These are phyloP conservation scores for Cytospora schulzeri DNA, from an alignment of 2,329 filamentous ascomycete species.

Conservation along the genomic window DNA sequence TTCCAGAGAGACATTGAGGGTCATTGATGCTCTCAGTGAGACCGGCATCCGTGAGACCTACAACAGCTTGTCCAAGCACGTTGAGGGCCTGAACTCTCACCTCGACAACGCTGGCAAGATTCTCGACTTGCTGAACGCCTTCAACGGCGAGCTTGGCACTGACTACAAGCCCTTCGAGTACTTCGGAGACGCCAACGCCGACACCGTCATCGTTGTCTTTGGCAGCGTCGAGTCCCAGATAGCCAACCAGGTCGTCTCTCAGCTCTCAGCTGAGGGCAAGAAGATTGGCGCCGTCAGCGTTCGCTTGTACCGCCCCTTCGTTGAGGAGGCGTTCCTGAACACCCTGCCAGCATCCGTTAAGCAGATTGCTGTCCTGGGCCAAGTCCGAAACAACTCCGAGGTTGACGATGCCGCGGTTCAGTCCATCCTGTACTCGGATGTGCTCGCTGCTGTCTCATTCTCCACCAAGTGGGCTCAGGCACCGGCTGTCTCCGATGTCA, in stretches of 20 bases:
- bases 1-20: conserved; percentile 70
- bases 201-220: conserved; percentile 86
- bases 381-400: conserved; percentile 74
- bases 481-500: conserved; percentile 76
- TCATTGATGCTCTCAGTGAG: conserved; percentile 71
- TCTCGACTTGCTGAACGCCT: conserved; percentile 67
- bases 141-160: conserved; percentile 92
- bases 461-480: conserved; percentile 64
- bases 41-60: conserved; percentile 66
- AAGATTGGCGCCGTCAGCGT: conserved; percentile 89
- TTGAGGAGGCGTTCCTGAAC: conserved; percentile 90
- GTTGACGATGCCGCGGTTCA: conserved; percentile 75
- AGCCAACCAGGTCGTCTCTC: conserved; percentile 75
- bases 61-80: conserved; percentile 62
- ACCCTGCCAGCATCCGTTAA: conserved; percentile 74
- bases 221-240: conserved; percentile 89
- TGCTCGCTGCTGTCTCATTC: conserved; percentile 83
- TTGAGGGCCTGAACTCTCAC: conserved; percentile 65
- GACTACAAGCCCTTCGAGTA: conserved; percentile 95
- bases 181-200: conserved; percentile 76
- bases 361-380: conserved; percentile 83
- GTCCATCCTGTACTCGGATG: conserved; percentile 90
- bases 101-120: conserved; percentile 73
- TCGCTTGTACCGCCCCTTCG: conserved; percentile 90
- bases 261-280: conserved; percentile 70